Evolutionary conservation across 768 basidiomycete genomes (phyloP).

Genomic region (Boletus insuetus): DNA sequence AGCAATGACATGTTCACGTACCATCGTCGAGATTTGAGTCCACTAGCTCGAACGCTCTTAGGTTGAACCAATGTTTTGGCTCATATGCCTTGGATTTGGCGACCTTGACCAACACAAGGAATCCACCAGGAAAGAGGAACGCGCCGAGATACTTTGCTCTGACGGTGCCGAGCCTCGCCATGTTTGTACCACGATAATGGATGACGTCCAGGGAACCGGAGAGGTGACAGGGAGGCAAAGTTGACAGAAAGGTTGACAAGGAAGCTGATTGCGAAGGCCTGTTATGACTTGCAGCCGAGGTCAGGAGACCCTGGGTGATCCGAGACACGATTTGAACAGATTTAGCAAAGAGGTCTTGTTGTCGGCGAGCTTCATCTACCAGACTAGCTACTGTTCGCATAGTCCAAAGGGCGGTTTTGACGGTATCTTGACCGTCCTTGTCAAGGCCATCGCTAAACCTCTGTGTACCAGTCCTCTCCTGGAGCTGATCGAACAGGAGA

Average conservation of each 20-base stretch:
- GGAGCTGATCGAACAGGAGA: slow-evolving; percentile 77
- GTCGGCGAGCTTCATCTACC: slow-evolving; percentile 78
- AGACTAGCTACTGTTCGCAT: slow-evolving; percentile 75
- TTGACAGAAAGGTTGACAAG: slow-evolving; percentile 60
- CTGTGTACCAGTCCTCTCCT: slow-evolving; percentile 10
- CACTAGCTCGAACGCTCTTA: slow-evolving; percentile 67
- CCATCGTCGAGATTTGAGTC: slow-evolving; percentile 73
- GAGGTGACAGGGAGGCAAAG: slow-evolving; percentile 74
- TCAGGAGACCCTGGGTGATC: slow-evolving; percentile 43
- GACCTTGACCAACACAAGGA: slow-evolving; percentile 84
- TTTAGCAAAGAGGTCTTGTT: slow-evolving; percentile 62
- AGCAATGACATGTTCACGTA: slow-evolving; percentile 40
- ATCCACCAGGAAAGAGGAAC: slow-evolving; percentile 85
- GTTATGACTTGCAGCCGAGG: slow-evolving; percentile 25
- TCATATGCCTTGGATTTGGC: slow-evolving; percentile 79
- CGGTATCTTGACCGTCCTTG: slow-evolving; percentile 10
- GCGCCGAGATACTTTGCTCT: slow-evolving; percentile 86
- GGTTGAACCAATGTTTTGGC: slow-evolving; percentile 83
- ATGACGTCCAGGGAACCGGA: slow-evolving; percentile 89
- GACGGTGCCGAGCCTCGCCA: slow-evolving; percentile 47
- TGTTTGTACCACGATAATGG: slow-evolving; percentile 52
- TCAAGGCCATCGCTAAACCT: not conserved
- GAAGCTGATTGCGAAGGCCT: slow-evolving; percentile 37
- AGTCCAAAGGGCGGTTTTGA: slow-evolving; percentile 52
- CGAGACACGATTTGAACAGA: slow-evolving; percentile 68